Percentiles rank a stretch among this genome's conserved stretches.
phyloP scores from a whole-genome alignment of 257 asterid genomes.

The Penstemon newberryi region DNA sequence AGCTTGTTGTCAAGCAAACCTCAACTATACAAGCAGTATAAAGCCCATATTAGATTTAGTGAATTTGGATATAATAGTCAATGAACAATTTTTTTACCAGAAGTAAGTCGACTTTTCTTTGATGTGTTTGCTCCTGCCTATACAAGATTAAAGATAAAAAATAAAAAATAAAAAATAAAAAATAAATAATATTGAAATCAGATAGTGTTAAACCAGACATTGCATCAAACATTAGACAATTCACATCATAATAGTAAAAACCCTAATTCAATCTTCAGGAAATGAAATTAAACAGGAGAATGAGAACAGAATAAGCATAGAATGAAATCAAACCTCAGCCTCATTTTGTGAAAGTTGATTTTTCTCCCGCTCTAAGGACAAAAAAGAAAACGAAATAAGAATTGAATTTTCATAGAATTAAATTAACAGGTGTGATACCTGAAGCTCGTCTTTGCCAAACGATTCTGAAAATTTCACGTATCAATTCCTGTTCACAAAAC shows the following conservation, averaged over 20 bases:
- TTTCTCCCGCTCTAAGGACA: slow-evolving; percentile 60
- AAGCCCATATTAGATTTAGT: slow-evolving; percentile 10
- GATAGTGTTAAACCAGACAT: background rate
- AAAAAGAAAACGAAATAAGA: background rate
- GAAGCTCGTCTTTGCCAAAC: slow-evolving; percentile 81
- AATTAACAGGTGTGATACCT: slow-evolving; percentile 37
- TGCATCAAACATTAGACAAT: slow-evolving; percentile 15
- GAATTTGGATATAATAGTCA: background rate
- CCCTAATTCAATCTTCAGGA: background rate
- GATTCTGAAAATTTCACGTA: slow-evolving; percentile 72
- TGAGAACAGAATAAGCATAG: background rate
- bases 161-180: background rate
- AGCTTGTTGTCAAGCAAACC: slow-evolving; percentile 8
- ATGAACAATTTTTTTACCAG: slow-evolving; percentile 43
- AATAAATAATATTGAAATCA: background rate
- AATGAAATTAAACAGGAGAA: background rate
- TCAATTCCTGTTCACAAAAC: slow-evolving; percentile 55
- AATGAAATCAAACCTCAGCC: slow-evolving; percentile 44
- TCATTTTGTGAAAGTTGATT: slow-evolving; percentile 59
- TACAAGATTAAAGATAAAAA: background rate
- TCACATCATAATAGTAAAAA: background rate
- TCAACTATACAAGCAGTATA: background rate
- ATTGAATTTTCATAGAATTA: background rate
- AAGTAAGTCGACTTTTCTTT: slow-evolving; percentile 61
- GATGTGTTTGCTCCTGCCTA: slow-evolving; percentile 71